Percentiles rank a stretch among this genome's conserved stretches.
Evolutionary conservation across 2,329 filamentous ascomycete species (phyloP).

Genomic region (Lachnellula arida): DNA sequence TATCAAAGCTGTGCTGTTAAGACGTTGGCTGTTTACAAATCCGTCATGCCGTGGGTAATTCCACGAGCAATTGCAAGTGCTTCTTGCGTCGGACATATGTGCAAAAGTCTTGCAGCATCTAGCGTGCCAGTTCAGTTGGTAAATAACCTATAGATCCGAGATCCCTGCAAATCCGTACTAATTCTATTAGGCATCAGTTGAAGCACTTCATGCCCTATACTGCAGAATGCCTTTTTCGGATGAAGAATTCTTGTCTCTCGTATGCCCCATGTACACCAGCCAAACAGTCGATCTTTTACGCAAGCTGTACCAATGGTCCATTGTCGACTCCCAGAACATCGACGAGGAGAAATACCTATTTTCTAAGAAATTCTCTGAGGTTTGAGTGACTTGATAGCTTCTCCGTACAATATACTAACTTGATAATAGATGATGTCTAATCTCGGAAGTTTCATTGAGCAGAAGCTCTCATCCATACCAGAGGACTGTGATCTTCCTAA

Average conservation of each 20-base stretch:
- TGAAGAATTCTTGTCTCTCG: slow-evolving; percentile 71
- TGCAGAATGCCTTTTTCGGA: slow-evolving; percentile 68
- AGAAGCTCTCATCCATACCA: slow-evolving; percentile 65
- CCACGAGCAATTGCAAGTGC: slow-evolving; percentile 73
- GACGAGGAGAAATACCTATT: slow-evolving; percentile 90
- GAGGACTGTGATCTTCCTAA: slow-evolving; percentile 62
- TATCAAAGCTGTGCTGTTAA: slow-evolving; percentile 69
- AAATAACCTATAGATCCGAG: slow-evolving; percentile 27
- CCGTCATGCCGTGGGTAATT: slow-evolving; percentile 82
- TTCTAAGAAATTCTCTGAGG: slow-evolving; percentile 91
- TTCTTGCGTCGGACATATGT: slow-evolving; percentile 65
- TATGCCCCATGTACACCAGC: slow-evolving; percentile 73
- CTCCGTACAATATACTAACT: slow-evolving; percentile 5
- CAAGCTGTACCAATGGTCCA: slow-evolving; percentile 74
- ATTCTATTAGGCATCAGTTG: slow-evolving; percentile 61
- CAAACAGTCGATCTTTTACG: slow-evolving; percentile 66
- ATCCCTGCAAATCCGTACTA: slow-evolving; percentile 9
- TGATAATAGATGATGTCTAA: slow-evolving; percentile 69
- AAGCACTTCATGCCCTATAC: slow-evolving; percentile 80
- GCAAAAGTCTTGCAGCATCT: slow-evolving; percentile 63
- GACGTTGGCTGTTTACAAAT: slow-evolving; percentile 70
- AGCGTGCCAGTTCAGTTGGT: slow-evolving; percentile 73
- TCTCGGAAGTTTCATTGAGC: slow-evolving; percentile 77
- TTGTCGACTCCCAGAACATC: slow-evolving; percentile 74
- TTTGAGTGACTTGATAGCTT: slow-evolving; percentile 35